A percentile compares a stretch with the other conserved stretches of the same genome.
These are phyloP conservation scores for Leccinum rimulosum DNA, from an alignment of 768 basidiomycete genomes.

Conservation along the genomic window DNA sequence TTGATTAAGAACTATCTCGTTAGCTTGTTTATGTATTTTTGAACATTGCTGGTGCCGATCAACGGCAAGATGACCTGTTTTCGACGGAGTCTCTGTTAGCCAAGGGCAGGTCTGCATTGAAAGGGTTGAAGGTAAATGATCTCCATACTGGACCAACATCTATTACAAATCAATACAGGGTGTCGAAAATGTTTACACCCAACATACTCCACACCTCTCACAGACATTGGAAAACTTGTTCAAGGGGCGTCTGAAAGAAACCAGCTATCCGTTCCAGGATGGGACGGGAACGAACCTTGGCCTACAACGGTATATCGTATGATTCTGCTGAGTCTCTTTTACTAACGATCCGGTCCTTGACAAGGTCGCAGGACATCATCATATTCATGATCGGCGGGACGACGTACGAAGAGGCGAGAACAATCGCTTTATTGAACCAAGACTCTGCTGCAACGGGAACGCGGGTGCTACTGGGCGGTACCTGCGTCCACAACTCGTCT, in stretches of 20 bases:
- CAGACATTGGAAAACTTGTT: slow-evolving; percentile 90
- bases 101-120: slow-evolving; percentile 90
- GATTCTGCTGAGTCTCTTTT: background rate
- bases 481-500: slow-evolving; percentile 91
- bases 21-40: slow-evolving; percentile 88
- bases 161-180: slow-evolving; percentile 51
- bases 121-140: slow-evolving; percentile 82
- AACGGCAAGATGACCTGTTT: slow-evolving; percentile 96
- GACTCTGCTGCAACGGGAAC: slow-evolving; percentile 65
- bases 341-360: background rate
- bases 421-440: slow-evolving; percentile 84
- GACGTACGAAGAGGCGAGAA: slow-evolving; percentile 92
- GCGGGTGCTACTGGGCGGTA: slow-evolving; percentile 87
- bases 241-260: slow-evolving; percentile 82
- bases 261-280: slow-evolving; percentile 86
- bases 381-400: slow-evolving; percentile 96
- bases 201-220: slow-evolving; percentile 90
- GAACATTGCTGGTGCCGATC: slow-evolving; percentile 92
- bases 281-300: slow-evolving; percentile 66
- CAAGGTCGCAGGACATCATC: slow-evolving; percentile 92
- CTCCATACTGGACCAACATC: background rate
- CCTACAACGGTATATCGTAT: slow-evolving; percentile 57
- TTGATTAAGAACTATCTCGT: slow-evolving; percentile 10
- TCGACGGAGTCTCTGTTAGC: slow-evolving; percentile 93
- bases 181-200: slow-evolving; percentile 98